phyloP scores from a whole-genome alignment of 495 filamentous ascomycete genomes.

The Glutinoglossum americanum region DNA sequence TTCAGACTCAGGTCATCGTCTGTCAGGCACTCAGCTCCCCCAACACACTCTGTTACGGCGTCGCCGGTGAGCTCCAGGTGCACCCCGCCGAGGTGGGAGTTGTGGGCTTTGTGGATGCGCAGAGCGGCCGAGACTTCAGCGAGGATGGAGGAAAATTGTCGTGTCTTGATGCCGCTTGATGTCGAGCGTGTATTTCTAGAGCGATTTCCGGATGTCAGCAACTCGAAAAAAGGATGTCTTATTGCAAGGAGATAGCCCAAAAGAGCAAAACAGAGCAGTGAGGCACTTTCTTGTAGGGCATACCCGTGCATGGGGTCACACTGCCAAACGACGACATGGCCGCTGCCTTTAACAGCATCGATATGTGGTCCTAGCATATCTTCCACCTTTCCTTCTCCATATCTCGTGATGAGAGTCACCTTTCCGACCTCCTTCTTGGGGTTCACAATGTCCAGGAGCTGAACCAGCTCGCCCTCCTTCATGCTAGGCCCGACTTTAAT shows the following conservation, averaged over 20 bases:
- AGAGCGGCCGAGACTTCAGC: conserved; percentile 61
- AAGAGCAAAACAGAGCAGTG: not conserved
- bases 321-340: conserved; percentile 78
- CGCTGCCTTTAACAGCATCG: conserved; percentile 54
- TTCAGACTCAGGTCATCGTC: conserved; percentile 73
- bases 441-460: conserved; percentile 65
- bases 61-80: conserved; percentile 92
- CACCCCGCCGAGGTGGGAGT: conserved; percentile 75
- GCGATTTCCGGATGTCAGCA: not conserved
- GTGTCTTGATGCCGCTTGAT: conserved; percentile 54
- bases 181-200: conserved; percentile 44
- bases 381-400: conserved; percentile 55
- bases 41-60: conserved; percentile 86
- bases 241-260: not conserved
- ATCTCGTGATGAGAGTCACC: conserved; percentile 87
- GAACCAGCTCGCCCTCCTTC: conserved; percentile 43
- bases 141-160: conserved; percentile 69
- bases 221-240: too few species aligned
- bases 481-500: conserved; percentile 90
- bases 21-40: conserved; percentile 66
- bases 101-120: conserved; percentile 59
- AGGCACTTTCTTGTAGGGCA: not conserved
- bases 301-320: conserved; percentile 97
- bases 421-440: conserved; percentile 65
- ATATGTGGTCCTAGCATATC: conserved; percentile 62